These are phyloP conservation scores for Mycocentrospora acerina DNA, from an alignment of 2,329 filamentous ascomycete genomes.

Conservation along the genomic window DNA sequence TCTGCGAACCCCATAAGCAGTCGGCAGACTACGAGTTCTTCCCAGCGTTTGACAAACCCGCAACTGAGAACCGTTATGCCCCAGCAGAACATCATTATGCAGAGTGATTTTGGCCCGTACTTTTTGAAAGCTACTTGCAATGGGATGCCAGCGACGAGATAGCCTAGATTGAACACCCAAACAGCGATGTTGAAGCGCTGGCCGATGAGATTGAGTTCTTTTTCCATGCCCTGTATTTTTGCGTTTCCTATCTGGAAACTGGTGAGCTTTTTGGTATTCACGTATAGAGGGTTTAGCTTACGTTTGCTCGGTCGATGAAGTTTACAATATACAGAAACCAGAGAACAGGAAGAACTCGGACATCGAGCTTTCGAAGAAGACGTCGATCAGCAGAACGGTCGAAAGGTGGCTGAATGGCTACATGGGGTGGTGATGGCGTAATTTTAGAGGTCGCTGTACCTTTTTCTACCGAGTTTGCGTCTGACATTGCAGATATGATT, in stretches of 20 bases:
- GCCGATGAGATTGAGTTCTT: slow-evolving; percentile 36
- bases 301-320: slow-evolving; percentile 29
- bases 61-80: slow-evolving; percentile 37
- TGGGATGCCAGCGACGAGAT: slow-evolving; percentile 39
- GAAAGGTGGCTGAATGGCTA: slow-evolving; percentile 12
- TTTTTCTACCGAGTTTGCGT: slow-evolving; percentile 12
- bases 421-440: slow-evolving; percentile 7
- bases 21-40: slow-evolving; percentile 31
- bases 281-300: no score
- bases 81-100: slow-evolving; percentile 39
- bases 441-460: slow-evolving; percentile 6
- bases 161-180: slow-evolving; percentile 43
- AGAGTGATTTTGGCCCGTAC: slow-evolving; percentile 34
- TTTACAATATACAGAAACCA: slow-evolving; percentile 37
- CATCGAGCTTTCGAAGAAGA: slow-evolving; percentile 33
- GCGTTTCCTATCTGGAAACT: slow-evolving; percentile 36
- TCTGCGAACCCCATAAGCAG: slow-evolving; percentile 35
- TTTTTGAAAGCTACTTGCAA: slow-evolving; percentile 38
- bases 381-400: slow-evolving; percentile 27
- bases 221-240: slow-evolving; percentile 39
- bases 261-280: no score
- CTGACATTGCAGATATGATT: not conserved
- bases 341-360: slow-evolving; percentile 32
- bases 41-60: slow-evolving; percentile 29
- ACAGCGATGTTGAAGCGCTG: slow-evolving; percentile 42